Evolutionary conservation across 495 filamentous ascomycete genomes (phyloP).

Genomic region (Evernia prunastri): DNA sequence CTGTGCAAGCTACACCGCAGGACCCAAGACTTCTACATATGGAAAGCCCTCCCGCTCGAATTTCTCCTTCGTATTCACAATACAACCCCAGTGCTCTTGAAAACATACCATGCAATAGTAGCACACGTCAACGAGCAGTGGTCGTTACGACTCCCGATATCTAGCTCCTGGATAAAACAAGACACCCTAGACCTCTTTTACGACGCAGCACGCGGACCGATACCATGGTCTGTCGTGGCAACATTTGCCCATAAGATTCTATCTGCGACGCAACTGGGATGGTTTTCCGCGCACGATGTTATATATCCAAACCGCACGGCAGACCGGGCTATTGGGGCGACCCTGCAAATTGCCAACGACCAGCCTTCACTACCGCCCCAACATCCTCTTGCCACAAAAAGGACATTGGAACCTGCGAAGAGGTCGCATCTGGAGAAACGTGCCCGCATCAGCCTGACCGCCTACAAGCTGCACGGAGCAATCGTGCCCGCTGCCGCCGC

Average conservation of each 20-base stretch:
- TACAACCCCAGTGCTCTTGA: background rate
- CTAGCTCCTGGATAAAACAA: background rate
- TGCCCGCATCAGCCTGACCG: background rate
- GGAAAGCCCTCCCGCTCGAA: background rate
- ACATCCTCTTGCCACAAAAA: background rate
- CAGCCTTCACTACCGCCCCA: background rate
- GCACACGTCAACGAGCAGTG: background rate
- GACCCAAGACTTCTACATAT: background rate
- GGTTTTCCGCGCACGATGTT: background rate
- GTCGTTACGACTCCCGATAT: background rate
- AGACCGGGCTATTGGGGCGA: background rate
- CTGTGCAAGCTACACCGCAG: background rate
- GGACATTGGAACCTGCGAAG: background rate
- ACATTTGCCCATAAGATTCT: background rate
- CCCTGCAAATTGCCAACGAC: background rate
- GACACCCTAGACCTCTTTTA: background rate
- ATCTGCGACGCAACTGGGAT: background rate
- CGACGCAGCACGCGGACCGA: background rate
- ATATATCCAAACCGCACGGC: background rate
- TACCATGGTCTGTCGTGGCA: conserved; percentile 1
- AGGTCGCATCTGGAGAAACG: background rate
- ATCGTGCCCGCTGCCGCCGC: background rate
- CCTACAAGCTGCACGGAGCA: background rate
- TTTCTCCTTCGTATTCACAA: background rate
- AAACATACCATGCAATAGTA: background rate